Evolutionary conservation across 2,329 filamentous ascomycete genomes (phyloP).

Genomic region (Penicillium sp.): DNA sequence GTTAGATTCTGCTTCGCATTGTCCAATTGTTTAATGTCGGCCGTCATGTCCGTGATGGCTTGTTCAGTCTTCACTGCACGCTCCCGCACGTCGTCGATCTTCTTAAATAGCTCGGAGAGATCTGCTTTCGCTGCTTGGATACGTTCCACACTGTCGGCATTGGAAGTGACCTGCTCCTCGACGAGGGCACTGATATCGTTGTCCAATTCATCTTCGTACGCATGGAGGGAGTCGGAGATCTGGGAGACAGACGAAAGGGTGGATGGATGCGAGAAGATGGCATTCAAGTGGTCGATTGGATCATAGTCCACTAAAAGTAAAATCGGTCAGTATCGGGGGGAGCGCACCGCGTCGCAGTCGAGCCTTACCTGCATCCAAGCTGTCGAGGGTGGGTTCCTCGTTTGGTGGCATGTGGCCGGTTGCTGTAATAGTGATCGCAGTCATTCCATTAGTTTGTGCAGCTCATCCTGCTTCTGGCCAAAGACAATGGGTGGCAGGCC

Average conservation of each 20-base stretch:
- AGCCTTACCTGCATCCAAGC: constrained; percentile 42
- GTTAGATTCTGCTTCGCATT: constrained; percentile 95
- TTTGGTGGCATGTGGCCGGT: constrained; percentile 37
- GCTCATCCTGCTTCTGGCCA: constrained; percentile 17
- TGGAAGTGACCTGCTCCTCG: constrained; percentile 71
- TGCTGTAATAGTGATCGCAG: constrained; percentile 27
- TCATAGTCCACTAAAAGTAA: constrained; percentile 68
- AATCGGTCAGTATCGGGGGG: constrained; percentile 6
- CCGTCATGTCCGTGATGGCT: constrained; percentile 96
- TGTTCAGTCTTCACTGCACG: constrained; percentile 88
- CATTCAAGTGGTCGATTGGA: constrained; percentile 85
- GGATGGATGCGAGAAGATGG: constrained; percentile 84
- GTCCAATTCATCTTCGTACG: constrained; percentile 76
- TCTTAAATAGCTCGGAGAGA: constrained; percentile 81
- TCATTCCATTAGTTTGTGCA: constrained; percentile 33
- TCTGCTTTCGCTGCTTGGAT: constrained; percentile 89
- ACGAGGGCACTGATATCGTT: constrained; percentile 67
- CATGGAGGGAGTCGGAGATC: constrained; percentile 67
- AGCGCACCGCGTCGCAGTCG: constrained; percentile 1
- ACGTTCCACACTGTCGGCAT: constrained; percentile 79
- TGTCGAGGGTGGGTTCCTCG: constrained; percentile 35
- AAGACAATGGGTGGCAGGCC: constrained; percentile 12
- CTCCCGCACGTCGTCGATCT: constrained; percentile 87
- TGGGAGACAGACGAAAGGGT: constrained; percentile 69
- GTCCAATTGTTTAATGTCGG: constrained; percentile 95